Base-by-base conservation (phyloP, 768 basidiomycete species). In the Xerocomus spinulosus region DNA sequence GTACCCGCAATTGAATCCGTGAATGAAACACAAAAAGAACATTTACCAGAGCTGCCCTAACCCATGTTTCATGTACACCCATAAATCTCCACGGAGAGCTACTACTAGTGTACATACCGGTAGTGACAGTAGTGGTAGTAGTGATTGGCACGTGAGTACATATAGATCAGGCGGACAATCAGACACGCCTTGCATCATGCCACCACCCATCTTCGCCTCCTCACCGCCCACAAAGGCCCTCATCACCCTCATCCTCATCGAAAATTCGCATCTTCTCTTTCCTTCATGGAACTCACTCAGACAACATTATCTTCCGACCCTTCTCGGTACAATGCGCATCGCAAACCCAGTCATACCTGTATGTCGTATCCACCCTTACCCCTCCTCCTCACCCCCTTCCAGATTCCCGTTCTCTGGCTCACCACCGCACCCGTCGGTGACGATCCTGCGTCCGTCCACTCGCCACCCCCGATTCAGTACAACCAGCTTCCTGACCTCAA, bases 181-280 rank as follows among this genome's bases (percentile, higher is more conserved):
- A 10, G 9, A 25, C 38, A 25, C 24, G 21, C 15, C 38, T 5
- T 39, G 24, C 38, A 38, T 45, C 25, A 30, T 41, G 43, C 44
- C 46, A 46, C 49, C 56, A 48, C 33, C 48, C 44, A 63, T 64
- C 42, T 66, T 64, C 55, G 7, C 53, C n/a, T 54, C 52, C 33
- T 9, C 53, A 2, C 48, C 57, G 6, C 34, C 48, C 1, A 50
- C 48, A 7, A 57, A 49, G 32, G 63, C 63, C 1, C 54, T 64
- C 47, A 52, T 64, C 40, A 66, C 71, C n/a, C 68, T 80, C 42
- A 56, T 81, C 50, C 67, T 82, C 49, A 70, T 81, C 52, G 80
- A 82, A 65, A 81, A 81, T 55, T 81, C 80, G 0, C 66, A 68
- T 28, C 59, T 62, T 1, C 75, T 79, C 68, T 60, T 63, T 21